A percentile compares a stretch with the other conserved stretches of the same genome.
These are phyloP conservation scores for Ophiostoma himal-ulmi DNA, from an alignment of 2,329 filamentous ascomycete species.

Conservation along the genomic window DNA sequence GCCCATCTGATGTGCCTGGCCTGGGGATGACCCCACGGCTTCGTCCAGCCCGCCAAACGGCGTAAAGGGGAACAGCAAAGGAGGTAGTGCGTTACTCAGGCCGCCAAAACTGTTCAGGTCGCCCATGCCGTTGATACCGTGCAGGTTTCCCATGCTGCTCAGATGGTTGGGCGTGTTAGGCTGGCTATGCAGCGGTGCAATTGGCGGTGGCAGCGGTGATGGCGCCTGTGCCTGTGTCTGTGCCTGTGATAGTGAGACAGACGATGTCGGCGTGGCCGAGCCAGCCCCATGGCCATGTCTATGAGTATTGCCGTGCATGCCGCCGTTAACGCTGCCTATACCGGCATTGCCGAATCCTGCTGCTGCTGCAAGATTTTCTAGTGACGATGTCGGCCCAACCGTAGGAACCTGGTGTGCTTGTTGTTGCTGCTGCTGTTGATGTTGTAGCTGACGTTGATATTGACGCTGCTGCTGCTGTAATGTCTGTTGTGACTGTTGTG, in stretches of 20 bases:
- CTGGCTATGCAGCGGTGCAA: background rate
- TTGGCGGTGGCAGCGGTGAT: constrained; percentile 5
- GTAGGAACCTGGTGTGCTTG: background rate
- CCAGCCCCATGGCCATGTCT: background rate
- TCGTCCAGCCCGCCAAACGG: constrained; percentile 20
- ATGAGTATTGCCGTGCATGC: background rate
- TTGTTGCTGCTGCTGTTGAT: background rate
- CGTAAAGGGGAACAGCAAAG: constrained; percentile 19
- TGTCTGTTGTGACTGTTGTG: constrained; percentile 28
- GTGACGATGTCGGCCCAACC: background rate
- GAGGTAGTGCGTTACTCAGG: constrained; percentile 19
- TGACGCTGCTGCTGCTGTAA: constrained; percentile 6
- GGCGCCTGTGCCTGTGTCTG: background rate
- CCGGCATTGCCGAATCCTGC: background rate
- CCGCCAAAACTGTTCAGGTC: constrained; percentile 14
- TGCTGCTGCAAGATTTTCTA: background rate
- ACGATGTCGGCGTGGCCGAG: background rate
- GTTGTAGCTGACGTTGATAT: background rate
- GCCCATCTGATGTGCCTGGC: background rate
- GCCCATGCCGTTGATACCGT: background rate
- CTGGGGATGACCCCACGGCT: background rate
- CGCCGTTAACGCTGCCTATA: background rate
- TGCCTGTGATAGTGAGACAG: background rate
- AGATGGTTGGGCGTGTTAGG: background rate
- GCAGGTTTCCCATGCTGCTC: background rate